Base-by-base conservation (phyloP, 2,329 filamentous ascomycete genomes). In the Ceratocystis colombiana region DNA sequence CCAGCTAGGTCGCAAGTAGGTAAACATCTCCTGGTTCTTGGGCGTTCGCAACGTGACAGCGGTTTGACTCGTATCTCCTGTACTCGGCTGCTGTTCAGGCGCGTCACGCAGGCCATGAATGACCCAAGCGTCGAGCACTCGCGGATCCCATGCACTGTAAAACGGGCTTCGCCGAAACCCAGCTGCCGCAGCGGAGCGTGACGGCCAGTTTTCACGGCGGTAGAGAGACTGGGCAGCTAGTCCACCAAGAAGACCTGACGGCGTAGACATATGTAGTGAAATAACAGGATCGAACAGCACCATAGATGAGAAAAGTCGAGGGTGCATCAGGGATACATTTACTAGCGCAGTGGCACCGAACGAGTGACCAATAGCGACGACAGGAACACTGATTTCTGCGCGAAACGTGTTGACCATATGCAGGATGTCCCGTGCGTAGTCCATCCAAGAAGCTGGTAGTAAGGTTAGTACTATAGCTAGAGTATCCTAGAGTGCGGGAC, bases 271-370 rank as follows among this genome's bases (percentile, higher is more conserved):
- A 79, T 78, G 74, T 77, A 75, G 68, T 63, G 84, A 80, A 70
- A 96, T 87, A 68, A 94, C 88, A 0, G 92, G 90, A 73, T 96
- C 92, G n/a, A 96, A 77, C 41, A 96, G 81, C 57, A 96, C 79
- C 5, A 96, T 76, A 6, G 84, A 83, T 69, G 85, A 82, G 69
- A 96, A 80, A 22, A 96, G 83, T 6, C 91, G 87, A 1, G 93
- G 91, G 75, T 96, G 88, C 70, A 90, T 81, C 10, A 93, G 78
- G 3, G 89, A 79, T 17, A 93, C 79, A 70, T 90, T 85, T 65
- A 83, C 80, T 65, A 96, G 80, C 67, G 88, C 83, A 72, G 83
- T 84, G 70, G 82, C 91, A 70, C 93, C 93, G 79, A 96, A 92
- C 71, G 90, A 96, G 76, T 97, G 93, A 17, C 90, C 93, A 33